phyloP scores from a whole-genome alignment of 805 yeast species.

The Tetrapisispora pingtungensis region DNA sequence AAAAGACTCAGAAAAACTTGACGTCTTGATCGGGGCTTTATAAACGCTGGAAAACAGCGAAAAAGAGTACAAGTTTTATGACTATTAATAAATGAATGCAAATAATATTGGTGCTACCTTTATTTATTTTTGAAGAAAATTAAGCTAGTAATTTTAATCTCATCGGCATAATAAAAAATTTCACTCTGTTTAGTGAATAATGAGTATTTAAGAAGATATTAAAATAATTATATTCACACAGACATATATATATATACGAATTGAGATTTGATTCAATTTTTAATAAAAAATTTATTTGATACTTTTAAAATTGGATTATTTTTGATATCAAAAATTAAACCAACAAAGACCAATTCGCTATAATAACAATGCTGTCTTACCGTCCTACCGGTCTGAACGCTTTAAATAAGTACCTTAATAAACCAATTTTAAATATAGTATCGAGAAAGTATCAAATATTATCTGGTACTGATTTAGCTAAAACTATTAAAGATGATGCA shows the following conservation, averaged over 20 bases:
- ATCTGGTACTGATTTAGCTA: conserved; percentile 41
- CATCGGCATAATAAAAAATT: neutral
- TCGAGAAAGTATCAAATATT: conserved; percentile 25
- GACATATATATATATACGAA: no score
- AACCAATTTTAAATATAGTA: neutral
- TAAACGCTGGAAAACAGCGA: no score
- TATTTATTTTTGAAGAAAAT: no score
- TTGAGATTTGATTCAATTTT: no score
- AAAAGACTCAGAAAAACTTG: neutral
- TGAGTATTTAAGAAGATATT: neutral
- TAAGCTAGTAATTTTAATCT: neutral
- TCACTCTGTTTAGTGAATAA: neutral
- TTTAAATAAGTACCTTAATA: neutral
- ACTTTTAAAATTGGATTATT: no score
- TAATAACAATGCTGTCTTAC: neutral
- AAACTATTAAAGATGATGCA: conserved; percentile 36
- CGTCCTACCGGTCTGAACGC: neutral
- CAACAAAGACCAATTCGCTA: neutral
- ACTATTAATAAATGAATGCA: neutral
- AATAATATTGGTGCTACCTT: neutral
- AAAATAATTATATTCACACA: no score
- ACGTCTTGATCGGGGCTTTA: neutral
- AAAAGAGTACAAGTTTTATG: neutral
- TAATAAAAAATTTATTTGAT: no score
- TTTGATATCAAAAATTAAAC: no score